A percentile compares a stretch with the other conserved stretches of the same genome.
phyloP scores from a whole-genome alignment of 495 filamentous ascomycete species.

The Filosporella fistucella region DNA sequence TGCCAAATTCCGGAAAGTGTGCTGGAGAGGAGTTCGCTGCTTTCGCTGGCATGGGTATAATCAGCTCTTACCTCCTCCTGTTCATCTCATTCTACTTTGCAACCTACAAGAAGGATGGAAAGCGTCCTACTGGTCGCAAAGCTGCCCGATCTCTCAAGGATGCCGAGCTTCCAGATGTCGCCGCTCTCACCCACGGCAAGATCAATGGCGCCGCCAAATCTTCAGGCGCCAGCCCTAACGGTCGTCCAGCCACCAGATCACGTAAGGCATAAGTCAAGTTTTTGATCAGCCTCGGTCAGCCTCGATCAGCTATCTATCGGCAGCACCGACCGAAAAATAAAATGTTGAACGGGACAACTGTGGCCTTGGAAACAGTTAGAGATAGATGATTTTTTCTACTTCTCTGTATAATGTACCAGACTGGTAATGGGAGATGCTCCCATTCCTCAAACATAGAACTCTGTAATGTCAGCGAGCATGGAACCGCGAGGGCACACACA shows the following conservation, averaged over 20 bases:
- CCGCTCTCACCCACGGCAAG: conserved; percentile 27
- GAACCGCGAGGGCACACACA: no score
- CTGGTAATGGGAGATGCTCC: background rate
- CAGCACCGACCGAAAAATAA: no score
- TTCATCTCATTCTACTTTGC: conserved; percentile 99
- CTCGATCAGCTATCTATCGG: background rate
- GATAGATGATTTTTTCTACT: conserved; percentile 15
- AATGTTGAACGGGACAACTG: no score
- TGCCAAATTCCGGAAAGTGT: conserved; percentile 79
- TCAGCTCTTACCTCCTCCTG: conserved; percentile 90
- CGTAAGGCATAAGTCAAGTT: conserved; percentile 48
- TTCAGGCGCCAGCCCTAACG: conserved; percentile 33
- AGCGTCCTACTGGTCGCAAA: conserved; percentile 54
- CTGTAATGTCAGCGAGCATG: conserved; percentile 1
- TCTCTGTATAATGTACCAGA: conserved; percentile 25
- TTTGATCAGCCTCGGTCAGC: background rate
- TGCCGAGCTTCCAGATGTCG: conserved; percentile 28
- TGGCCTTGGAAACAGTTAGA: conserved; percentile 13
- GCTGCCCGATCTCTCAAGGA: conserved; percentile 40
- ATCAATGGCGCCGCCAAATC: conserved; percentile 34
- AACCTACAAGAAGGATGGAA: conserved; percentile 87
- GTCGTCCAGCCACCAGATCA: conserved; percentile 44
- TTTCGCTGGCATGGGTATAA: conserved; percentile 84
- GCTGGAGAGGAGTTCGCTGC: conserved; percentile 98
- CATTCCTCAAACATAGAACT: conserved; percentile 4